Evolutionary conservation across 2,329 filamentous ascomycete species (phyloP).

Genomic region (Aspergillus eucalypticola): DNA sequence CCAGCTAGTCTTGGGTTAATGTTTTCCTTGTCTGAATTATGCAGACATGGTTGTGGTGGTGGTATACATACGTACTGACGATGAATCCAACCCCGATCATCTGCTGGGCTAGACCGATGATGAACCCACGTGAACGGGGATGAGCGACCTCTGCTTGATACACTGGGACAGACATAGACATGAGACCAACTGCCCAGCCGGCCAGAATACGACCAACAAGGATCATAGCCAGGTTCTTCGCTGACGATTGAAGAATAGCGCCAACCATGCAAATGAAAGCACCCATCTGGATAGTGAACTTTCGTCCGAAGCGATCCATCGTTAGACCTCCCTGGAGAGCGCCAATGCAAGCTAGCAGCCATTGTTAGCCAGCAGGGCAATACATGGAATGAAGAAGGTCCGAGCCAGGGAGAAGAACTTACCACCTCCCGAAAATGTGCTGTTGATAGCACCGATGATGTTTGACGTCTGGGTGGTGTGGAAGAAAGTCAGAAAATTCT

Average conservation of each 20-base stretch:
- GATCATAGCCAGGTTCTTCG: constrained; percentile 59
- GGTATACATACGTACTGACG: constrained; percentile 40
- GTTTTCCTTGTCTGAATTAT: not conserved
- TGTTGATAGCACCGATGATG: constrained; percentile 64
- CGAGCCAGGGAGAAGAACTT: not conserved
- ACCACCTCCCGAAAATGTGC: constrained; percentile 62
- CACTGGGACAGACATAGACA: constrained; percentile 57
- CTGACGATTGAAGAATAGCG: constrained; percentile 59
- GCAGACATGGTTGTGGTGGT: not conserved
- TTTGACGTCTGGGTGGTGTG: constrained; percentile 51
- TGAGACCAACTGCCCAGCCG: constrained; percentile 50
- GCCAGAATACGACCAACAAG: constrained; percentile 56
- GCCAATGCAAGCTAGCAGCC: constrained; percentile 47
- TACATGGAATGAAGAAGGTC: not conserved
- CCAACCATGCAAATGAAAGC: constrained; percentile 60
- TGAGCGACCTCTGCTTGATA: constrained; percentile 66
- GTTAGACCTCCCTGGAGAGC: constrained; percentile 58
- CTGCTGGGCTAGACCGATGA: constrained; percentile 47
- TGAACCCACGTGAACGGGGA: constrained; percentile 57
- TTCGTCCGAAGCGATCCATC: constrained; percentile 63
- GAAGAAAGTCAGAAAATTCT: constrained; percentile 60
- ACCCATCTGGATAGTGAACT: constrained; percentile 61
- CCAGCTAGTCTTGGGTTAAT: constrained; percentile 35
- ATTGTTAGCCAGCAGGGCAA: constrained; percentile 4
- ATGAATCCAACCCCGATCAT: constrained; percentile 49